A percentile compares a stretch with the other conserved stretches of the same genome.
Conservation (phyloP, 1,284 basidiomycete species). For the Trichosporon sp. region DNA sequence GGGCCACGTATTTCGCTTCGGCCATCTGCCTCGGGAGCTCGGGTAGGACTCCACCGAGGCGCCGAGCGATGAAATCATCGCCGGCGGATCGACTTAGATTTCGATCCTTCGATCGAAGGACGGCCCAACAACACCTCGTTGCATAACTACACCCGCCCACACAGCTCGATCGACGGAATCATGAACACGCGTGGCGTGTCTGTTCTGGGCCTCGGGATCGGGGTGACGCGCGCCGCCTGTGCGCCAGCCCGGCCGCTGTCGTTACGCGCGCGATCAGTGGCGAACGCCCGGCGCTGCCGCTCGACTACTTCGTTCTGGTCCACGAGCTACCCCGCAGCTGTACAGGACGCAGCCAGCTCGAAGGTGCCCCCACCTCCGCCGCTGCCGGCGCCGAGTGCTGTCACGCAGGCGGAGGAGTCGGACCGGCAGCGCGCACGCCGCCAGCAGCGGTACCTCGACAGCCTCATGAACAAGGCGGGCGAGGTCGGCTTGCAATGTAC, state of each 20-base stretch:
- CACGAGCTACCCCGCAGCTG: conserved; percentile 16
- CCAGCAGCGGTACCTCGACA: conserved; percentile 42
- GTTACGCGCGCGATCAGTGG: conserved; percentile 8
- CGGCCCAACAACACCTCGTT: neutral
- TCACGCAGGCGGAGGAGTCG: conserved; percentile 11
- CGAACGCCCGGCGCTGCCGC: neutral
- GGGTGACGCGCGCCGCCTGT: neutral
- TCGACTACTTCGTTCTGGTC: conserved; percentile 26
- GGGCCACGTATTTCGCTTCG: neutral
- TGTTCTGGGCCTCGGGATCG: neutral
- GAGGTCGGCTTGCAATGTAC: conserved; percentile 46
- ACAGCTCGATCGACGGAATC: neutral
- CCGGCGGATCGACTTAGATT: neutral
- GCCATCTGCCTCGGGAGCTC: neutral
- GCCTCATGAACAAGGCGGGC: conserved; percentile 49
- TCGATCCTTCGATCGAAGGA: neutral
- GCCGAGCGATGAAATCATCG: neutral
- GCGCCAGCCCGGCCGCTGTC: neutral
- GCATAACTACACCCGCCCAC: neutral
- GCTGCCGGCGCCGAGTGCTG: conserved; percentile 7
- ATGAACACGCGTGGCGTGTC: conserved; percentile 5
- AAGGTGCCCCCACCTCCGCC: conserved; percentile 8
- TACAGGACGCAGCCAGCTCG: neutral
- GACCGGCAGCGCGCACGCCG: conserved; percentile 10
- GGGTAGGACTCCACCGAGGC: neutral